Percentiles rank a stretch among this genome's conserved stretches.
Conservation (phyloP, 1,284 basidiomycete species). For the Fomitopsis palustris region DNA sequence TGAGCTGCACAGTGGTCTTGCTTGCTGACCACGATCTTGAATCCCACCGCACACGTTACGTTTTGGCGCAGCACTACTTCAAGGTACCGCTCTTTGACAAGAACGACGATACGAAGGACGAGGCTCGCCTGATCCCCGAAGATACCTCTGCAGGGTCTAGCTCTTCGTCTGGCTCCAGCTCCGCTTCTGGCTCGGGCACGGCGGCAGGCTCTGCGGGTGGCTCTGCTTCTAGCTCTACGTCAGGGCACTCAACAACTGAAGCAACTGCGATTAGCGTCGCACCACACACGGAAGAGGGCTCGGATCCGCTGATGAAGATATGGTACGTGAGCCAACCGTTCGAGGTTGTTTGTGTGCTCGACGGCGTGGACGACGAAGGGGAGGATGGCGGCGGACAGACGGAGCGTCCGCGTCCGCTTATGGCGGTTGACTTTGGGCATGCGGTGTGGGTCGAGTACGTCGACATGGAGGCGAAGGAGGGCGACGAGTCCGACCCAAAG, state of each 20-base stretch:
- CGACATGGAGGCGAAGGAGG: constrained; percentile 28
- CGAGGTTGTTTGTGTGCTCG: constrained; percentile 63
- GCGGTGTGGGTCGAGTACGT: constrained; percentile 70
- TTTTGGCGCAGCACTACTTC: constrained; percentile 76
- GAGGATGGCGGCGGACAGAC: constrained; percentile 30
- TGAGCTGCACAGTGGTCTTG: constrained; percentile 71
- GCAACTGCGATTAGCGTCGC: constrained; percentile 6
- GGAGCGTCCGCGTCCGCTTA: constrained; percentile 59
- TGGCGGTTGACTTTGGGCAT: constrained; percentile 77
- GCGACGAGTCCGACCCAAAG: constrained; percentile 33
- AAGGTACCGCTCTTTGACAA: constrained; percentile 44
- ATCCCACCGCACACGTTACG: constrained; percentile 55
- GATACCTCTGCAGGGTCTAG: neutral
- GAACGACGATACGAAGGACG: constrained; percentile 5
- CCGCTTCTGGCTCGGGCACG: neutral
- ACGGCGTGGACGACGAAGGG: constrained; percentile 37
- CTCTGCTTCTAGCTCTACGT: neutral
- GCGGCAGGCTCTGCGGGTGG: neutral
- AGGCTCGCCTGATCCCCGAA: neutral
- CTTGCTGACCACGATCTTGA: constrained; percentile 55
- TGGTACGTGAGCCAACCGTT: constrained; percentile 71
- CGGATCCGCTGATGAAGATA: constrained; percentile 46
- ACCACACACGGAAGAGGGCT: constrained; percentile 12
- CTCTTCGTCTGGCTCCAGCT: neutral
- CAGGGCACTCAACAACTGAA: neutral